A percentile compares a stretch with the other conserved stretches of the same genome.
These are phyloP conservation scores for Sarcodon sp. DNA, from an alignment of 768 basidiomycete genomes.

Conservation along the genomic window DNA sequence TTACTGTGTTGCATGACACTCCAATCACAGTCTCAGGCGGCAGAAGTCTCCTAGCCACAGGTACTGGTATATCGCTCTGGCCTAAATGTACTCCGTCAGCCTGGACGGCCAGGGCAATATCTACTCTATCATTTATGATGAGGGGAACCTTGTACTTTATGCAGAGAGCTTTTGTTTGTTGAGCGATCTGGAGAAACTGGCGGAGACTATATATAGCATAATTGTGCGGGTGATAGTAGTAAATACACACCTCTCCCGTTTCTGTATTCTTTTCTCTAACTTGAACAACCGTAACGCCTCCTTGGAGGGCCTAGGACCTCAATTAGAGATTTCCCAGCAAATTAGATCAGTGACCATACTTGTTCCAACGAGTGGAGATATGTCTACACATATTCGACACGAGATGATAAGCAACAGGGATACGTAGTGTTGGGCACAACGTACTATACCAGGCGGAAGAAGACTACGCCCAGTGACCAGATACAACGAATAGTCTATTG, in stretches of 20 bases:
- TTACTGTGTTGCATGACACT: conserved; percentile 58
- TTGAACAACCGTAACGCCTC: conserved; percentile 86
- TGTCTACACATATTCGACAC: conserved; percentile 24
- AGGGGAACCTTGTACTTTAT: conserved; percentile 68
- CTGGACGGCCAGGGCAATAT: conserved; percentile 69
- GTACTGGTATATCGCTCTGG: conserved; percentile 73
- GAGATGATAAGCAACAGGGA: background rate
- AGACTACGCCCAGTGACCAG: conserved; percentile 77
- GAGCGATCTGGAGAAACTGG: conserved; percentile 71
- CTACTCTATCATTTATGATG: conserved; percentile 81
- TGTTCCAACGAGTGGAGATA: conserved; percentile 68
- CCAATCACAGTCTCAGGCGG: conserved; percentile 67
- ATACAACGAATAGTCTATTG: conserved; percentile 62
- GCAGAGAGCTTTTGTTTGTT: conserved; percentile 56
- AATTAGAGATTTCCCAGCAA: background rate
- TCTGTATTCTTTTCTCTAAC: conserved; percentile 78
- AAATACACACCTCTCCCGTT: conserved; percentile 56
- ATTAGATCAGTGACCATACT: conserved; percentile 22
- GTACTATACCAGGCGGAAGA: conserved; percentile 65
- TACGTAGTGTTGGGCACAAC: background rate
- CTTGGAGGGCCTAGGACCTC: conserved; percentile 51
- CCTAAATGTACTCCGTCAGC: conserved; percentile 83
- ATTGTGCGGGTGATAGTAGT: background rate
- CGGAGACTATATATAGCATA: background rate
- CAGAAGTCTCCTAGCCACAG: conserved; percentile 52